Evolutionary conservation across 306 rosid species (phyloP).

Genomic region (Mimosa pudica): DNA sequence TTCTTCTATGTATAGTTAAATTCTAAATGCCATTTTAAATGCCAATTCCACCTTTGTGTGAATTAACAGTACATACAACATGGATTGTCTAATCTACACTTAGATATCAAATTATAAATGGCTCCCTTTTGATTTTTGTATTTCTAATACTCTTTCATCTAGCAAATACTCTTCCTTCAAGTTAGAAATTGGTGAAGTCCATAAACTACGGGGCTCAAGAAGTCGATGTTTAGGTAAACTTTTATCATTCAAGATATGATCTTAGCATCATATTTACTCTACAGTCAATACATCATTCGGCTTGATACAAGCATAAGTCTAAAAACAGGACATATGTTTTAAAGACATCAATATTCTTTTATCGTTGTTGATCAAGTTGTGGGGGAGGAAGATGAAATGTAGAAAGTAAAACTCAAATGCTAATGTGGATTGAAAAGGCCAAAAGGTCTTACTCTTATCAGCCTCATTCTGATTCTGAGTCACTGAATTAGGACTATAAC

Average conservation of each 20-base stretch:
- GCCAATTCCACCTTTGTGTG: neutral
- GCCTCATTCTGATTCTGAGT: slow-evolving; percentile 19
- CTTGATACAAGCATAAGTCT: slow-evolving; percentile 1
- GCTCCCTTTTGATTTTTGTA: neutral
- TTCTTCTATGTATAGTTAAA: neutral
- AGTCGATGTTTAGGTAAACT: neutral
- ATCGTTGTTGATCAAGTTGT: neutral
- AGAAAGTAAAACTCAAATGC: slow-evolving; percentile 14
- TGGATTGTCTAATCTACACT: neutral
- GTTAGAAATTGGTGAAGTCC: neutral
- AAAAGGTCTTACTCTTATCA: slow-evolving; percentile 35
- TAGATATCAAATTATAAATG: neutral
- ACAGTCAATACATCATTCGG: slow-evolving; percentile 3
- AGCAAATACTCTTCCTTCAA: neutral
- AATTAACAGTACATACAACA: neutral
- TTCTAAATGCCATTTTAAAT: neutral
- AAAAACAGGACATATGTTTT: neutral
- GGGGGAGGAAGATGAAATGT: neutral
- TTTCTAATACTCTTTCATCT: neutral
- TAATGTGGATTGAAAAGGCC: neutral
- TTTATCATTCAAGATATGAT: neutral
- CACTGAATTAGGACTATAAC: slow-evolving; percentile 7
- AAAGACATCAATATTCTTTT: neutral
- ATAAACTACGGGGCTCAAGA: neutral
- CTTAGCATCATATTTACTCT: neutral